Percentiles rank a stretch among this genome's conserved stretches.
phyloP scores from a whole-genome alignment of 1,284 basidiomycete genomes.

The Hortiboletus rubellus region DNA sequence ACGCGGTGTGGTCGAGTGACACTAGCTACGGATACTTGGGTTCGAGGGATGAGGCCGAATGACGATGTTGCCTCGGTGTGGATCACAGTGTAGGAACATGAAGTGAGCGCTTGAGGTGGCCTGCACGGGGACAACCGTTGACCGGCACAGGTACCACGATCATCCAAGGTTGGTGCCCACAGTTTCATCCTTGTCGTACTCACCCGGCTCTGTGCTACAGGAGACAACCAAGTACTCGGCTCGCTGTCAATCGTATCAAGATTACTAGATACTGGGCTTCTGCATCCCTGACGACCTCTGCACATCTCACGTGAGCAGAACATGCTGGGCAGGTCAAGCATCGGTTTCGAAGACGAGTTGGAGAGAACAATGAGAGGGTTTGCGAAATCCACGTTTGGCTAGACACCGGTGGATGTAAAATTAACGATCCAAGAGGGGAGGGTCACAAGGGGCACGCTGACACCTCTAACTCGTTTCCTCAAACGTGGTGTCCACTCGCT shows the following conservation, averaged over 20 bases:
- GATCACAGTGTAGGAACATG: conserved; percentile 81
- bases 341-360: conserved; percentile 64
- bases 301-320: conserved; percentile 39
- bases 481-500: too few relatives aligned
- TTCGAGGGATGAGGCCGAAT: conserved; percentile 66
- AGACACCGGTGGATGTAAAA: too few relatives aligned
- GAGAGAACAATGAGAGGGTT: conserved; percentile 62
- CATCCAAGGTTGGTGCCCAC: conserved; percentile 52
- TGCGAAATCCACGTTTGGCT: too few relatives aligned
- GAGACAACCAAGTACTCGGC: conserved; percentile 76
- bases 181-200: background rate
- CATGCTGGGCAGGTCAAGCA: conserved; percentile 33
- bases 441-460: too few relatives aligned
- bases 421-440: too few relatives aligned
- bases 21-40: conserved; percentile 74
- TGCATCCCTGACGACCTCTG: conserved; percentile 47
- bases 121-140: background rate
- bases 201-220: conserved; percentile 28
- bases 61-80: too few relatives aligned
- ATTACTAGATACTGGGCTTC: conserved; percentile 77
- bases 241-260: conserved; percentile 84
- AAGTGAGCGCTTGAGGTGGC: conserved; percentile 36
- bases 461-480: too few relatives aligned
- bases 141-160: conserved; percentile 40
- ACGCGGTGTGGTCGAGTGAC: conserved; percentile 85